Conservation (phyloP, 176 grass and related monocot genomes). For the Metroxylon sagu region DNA sequence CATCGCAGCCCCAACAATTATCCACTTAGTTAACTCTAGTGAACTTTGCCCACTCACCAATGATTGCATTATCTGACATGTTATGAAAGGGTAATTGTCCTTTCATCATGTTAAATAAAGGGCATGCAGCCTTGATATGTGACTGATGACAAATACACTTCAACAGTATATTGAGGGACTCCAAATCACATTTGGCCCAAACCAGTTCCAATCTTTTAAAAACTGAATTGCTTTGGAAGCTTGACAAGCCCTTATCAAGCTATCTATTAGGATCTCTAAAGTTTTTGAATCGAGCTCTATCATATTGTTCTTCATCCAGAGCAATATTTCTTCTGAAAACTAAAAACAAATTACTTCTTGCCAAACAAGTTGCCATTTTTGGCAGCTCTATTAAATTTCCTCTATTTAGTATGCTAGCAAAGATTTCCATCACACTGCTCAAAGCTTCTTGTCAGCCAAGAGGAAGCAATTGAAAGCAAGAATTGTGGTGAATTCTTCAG, state of each 20-base stretch:
- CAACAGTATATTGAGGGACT: slow-evolving; percentile 43
- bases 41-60: slow-evolving; percentile 17
- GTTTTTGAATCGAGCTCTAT: slow-evolving; percentile 33
- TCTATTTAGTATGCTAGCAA: slow-evolving; percentile 32
- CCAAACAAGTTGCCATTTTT: slow-evolving; percentile 14
- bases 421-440: slow-evolving; percentile 49
- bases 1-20: slow-evolving; percentile 49
- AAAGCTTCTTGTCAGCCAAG: no score
- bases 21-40: slow-evolving; percentile 45
- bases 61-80: slow-evolving; percentile 26
- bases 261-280: slow-evolving; percentile 58
- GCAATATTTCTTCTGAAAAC: slow-evolving; percentile 28
- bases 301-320: slow-evolving; percentile 33
- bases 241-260: slow-evolving; percentile 39
- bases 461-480: slow-evolving; percentile 22
- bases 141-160: slow-evolving; percentile 46
- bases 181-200: slow-evolving; percentile 21
- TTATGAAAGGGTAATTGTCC: slow-evolving; percentile 3
- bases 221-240: slow-evolving; percentile 51
- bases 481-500: background rate
- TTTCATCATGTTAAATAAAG: slow-evolving; percentile 29
- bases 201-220: slow-evolving; percentile 46
- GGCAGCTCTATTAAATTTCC: slow-evolving; percentile 20
- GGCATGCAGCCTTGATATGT: slow-evolving; percentile 48
- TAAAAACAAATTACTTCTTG: slow-evolving; percentile 49